Evolutionary conservation across 768 basidiomycete species (phyloP).

Genomic region (Tulasnella sp.): DNA sequence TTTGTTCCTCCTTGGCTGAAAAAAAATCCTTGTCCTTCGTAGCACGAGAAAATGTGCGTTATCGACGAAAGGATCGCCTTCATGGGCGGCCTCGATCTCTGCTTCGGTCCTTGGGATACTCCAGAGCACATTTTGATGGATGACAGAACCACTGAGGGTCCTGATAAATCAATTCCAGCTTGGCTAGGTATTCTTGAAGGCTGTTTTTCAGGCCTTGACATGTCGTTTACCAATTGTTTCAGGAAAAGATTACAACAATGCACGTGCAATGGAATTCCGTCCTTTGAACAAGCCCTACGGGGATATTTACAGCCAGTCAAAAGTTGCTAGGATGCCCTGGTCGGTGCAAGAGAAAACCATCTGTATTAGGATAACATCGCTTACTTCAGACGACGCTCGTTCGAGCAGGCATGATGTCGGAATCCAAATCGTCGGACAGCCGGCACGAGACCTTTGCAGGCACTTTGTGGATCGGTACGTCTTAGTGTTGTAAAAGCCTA

Average conservation of each 20-base stretch:
- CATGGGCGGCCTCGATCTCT: conserved; percentile 95
- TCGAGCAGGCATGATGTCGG: conserved; percentile 86
- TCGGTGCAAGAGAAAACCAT: conserved; percentile 40
- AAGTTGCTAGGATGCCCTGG: conserved; percentile 96
- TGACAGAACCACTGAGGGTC: conserved; percentile 56
- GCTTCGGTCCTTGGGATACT: conserved; percentile 97
- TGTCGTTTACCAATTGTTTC: background rate
- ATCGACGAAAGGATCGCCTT: conserved; percentile 97
- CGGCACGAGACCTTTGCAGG: conserved; percentile 87
- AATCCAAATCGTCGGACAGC: conserved; percentile 93
- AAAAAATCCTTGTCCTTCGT: background rate
- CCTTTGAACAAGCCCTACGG: conserved; percentile 84
- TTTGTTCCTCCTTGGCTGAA: background rate
- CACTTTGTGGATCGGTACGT: conserved; percentile 88
- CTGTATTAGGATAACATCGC: background rate
- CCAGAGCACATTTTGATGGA: conserved; percentile 88
- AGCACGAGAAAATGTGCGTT: conserved; percentile 98
- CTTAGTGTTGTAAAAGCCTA: background rate
- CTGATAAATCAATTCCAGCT: conserved; percentile 58
- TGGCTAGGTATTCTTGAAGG: conserved; percentile 72
- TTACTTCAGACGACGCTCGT: background rate
- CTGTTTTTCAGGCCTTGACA: conserved; percentile 25
- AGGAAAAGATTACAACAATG: conserved; percentile 96
- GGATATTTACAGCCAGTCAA: conserved; percentile 90
- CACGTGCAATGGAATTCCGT: conserved; percentile 80